Evolutionary conservation across 768 basidiomycete genomes (phyloP), one percentile per base, ranked within the genome.

Genomic region (Glaciozyma martinii): DNA sequence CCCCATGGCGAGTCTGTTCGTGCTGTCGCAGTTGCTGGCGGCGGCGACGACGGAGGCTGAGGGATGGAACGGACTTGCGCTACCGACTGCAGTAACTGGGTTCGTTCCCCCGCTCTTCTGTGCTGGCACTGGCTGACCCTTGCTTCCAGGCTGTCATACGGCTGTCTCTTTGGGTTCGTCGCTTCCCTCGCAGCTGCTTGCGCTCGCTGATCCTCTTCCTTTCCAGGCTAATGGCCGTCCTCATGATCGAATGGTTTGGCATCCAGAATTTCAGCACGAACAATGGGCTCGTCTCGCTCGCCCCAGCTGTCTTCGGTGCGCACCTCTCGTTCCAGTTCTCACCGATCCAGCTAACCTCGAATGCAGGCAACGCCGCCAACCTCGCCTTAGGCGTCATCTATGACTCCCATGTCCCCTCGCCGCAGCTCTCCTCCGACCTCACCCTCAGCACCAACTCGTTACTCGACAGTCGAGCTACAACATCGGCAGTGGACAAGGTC

Each of bases 201-300:
- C 37, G 7, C 37, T 25, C 23, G 54, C 54, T 30, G 27, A 55
- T 25, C 29, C 9, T 37, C 10, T 30, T 55, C 4, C 19, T 55
- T 37, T 30, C 15, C 12, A 66, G 66, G 21, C 5, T 32, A 3
- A 29, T 60, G 2, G 63, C 66, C 4, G 63, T 71, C 46, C 46
- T 65, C 37, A 44, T 56, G 6, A 60, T 71, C 52, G 69, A 67
- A 32, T 62, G 69, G 9, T 59, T 71, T 47, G 70, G 69, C 3
- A 44, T 67, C 1, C 1, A 1, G 8, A 40, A 16, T 9, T 67
- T 59, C n/a, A 43, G 62, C 30, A 30, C 29, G 18, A 67, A 67
- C 56, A 62, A 58, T 25, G 65, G 65, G 5, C 53, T 37, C 16
- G 27, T 70, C 6, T 58, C 53, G 2, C 27, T 67, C 5, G n/a